phyloP scores from a whole-genome alignment of 73 alveolate species.

The Paramecium bursaria region DNA sequence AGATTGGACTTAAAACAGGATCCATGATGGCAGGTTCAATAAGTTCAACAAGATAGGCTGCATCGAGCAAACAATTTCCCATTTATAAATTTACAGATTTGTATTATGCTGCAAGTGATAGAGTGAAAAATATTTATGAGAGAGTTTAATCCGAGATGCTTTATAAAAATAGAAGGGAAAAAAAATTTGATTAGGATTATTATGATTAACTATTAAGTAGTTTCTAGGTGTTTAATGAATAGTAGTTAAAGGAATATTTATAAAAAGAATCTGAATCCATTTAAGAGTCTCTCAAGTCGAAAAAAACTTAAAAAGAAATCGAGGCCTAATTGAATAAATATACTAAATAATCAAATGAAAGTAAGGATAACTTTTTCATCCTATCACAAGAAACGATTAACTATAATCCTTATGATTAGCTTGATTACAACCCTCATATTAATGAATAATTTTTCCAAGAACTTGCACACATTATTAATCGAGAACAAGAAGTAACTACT shows the following conservation, averaged over 20 bases:
- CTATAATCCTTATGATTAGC: constrained; percentile 2
- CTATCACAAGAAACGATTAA: constrained; percentile 4
- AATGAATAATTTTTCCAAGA: not conserved
- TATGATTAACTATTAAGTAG: constrained; percentile 13
- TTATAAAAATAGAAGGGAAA: not conserved
- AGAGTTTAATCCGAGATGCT: constrained; percentile 2
- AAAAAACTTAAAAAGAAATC: not conserved
- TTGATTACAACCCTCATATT: not conserved
- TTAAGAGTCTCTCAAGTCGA: not conserved
- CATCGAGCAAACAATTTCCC: no score
- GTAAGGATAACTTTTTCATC: not conserved
- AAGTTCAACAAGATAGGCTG: no score
- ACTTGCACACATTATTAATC: not conserved
- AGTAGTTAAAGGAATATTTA: constrained; percentile 22
- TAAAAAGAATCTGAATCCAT: constrained; percentile 34
- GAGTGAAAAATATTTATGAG: not conserved
- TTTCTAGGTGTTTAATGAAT: constrained; percentile 27
- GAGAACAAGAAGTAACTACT: constrained; percentile 29
- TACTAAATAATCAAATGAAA: not conserved
- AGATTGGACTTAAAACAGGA: no score
- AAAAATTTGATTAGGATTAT: constrained; percentile 33
- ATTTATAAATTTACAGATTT: constrained; percentile 44
- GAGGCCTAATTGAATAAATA: not conserved
- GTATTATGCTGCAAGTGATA: constrained; percentile 38
- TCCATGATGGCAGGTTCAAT: no score